A percentile compares a stretch with the other conserved stretches of the same genome.
These are phyloP conservation scores for Dactylonectria macrodidyma DNA, from an alignment of 2,329 filamentous ascomycete genomes.

Conservation along the genomic window DNA sequence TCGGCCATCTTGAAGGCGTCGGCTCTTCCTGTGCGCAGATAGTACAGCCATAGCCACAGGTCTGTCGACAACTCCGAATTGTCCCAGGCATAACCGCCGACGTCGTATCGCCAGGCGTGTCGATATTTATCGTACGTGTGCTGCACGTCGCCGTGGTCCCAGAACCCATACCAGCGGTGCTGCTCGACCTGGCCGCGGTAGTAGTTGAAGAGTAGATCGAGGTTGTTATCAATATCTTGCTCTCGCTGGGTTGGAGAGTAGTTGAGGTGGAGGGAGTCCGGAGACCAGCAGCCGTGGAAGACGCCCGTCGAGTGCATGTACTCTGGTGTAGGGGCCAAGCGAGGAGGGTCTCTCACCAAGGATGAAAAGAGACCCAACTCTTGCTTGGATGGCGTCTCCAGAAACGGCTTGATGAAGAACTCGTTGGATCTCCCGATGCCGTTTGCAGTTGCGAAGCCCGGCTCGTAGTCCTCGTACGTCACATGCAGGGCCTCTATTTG, in stretches of 20 bases:
- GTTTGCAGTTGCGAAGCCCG: slow-evolving; percentile 67
- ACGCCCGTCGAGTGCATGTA: slow-evolving; percentile 55
- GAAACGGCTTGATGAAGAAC: slow-evolving; percentile 60
- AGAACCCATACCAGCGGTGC: slow-evolving; percentile 74
- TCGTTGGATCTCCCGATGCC: slow-evolving; percentile 72
- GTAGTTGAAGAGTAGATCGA: slow-evolving; percentile 69
- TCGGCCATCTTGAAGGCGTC: slow-evolving; percentile 73
- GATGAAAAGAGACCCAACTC: slow-evolving; percentile 54
- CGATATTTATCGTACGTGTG: slow-evolving; percentile 73
- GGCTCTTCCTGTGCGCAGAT: slow-evolving; percentile 69
- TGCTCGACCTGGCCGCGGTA: slow-evolving; percentile 70
- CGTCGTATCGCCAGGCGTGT: slow-evolving; percentile 73
- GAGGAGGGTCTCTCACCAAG: slow-evolving; percentile 61
- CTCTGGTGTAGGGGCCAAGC: slow-evolving; percentile 62
- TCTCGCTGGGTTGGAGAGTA: slow-evolving; percentile 44
- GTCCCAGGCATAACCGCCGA: slow-evolving; percentile 76
- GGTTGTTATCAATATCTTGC: slow-evolving; percentile 63
- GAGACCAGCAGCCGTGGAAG: slow-evolving; percentile 38
- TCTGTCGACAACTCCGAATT: slow-evolving; percentile 75
- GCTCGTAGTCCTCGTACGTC: slow-evolving; percentile 75
- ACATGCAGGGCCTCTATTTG: slow-evolving; percentile 73
- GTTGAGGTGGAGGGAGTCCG: slow-evolving; percentile 6
- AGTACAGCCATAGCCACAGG: slow-evolving; percentile 74
- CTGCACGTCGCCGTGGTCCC: slow-evolving; percentile 73
- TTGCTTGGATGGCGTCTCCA: slow-evolving; percentile 66